Percentiles rank a stretch among this genome's conserved stretches.
phyloP scores from a whole-genome alignment of 1,284 basidiomycete species.

The Austropuccinia psidii region DNA sequence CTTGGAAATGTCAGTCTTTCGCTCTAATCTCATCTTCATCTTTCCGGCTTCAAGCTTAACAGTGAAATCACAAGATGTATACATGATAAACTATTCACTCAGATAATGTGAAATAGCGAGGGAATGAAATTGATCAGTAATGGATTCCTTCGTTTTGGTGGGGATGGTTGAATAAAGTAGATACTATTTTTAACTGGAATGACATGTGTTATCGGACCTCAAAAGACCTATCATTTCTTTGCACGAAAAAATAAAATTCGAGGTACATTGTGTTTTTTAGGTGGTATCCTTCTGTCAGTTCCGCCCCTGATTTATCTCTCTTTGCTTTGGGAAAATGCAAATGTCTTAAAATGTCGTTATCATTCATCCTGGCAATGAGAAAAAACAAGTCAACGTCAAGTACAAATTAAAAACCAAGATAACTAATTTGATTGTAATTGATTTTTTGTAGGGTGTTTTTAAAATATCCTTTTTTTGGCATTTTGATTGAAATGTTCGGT shows the following conservation, averaged over 20 bases:
- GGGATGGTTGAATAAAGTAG: slow-evolving; percentile 5
- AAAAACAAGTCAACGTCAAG: no score
- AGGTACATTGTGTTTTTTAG: slow-evolving; percentile 56
- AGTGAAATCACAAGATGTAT: neutral
- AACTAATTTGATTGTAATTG: no score
- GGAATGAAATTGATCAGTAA: no score
- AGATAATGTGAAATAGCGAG: no score
- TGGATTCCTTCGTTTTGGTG: no score
- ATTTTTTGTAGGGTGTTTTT: slow-evolving; percentile 58
- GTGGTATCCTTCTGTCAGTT: slow-evolving; percentile 44
- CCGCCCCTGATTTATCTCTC: neutral
- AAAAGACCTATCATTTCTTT: slow-evolving; percentile 96
- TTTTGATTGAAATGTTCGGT: slow-evolving; percentile 88
- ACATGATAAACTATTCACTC: neutral
- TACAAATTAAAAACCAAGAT: no score
- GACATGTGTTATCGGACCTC: slow-evolving; percentile 84
- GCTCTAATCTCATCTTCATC: slow-evolving; percentile 51
- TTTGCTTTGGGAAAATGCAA: no score
- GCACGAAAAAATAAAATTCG: slow-evolving; percentile 89
- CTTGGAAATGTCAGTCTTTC: slow-evolving; percentile 70
- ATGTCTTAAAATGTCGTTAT: no score
- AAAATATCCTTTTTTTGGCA: slow-evolving; percentile 87
- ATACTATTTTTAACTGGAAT: slow-evolving; percentile 82
- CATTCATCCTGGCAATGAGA: no score
- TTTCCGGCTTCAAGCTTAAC: neutral